Evolutionary conservation across 2,329 filamentous ascomycete genomes (phyloP), one percentile per base, ranked within the genome.

Genomic region (Pseudovirgaria hyperparasitica): DNA sequence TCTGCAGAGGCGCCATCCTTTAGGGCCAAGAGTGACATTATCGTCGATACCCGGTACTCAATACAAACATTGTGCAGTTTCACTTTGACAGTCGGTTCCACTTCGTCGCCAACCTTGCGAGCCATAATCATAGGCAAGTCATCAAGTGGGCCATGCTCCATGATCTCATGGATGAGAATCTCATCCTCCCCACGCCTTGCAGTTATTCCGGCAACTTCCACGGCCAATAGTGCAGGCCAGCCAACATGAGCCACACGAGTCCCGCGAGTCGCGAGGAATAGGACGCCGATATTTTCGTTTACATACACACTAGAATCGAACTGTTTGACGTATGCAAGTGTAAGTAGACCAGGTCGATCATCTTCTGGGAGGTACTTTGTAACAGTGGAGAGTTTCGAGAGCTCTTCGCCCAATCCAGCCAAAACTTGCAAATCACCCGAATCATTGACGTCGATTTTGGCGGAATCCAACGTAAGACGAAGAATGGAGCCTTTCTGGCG

Each of bases 341-440:
- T 85, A 19, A 98, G 62, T 12, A 96, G 62, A 0, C 90, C 90
- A 2, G 90, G 90, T 2, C 86, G 72, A 42, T 98, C 87, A 52
- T 98, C 90, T 41, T 98, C 87, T 0, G 90, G 87, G 3, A 98
- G 65, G 48, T 96, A 96, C 48, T 94, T 96, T 5, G 87, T 72
- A 15, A 98, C 84, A 1, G 76, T 86, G 1, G 85, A 82, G 5
- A 98, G 62, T 38, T 80, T 82, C 5, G 77, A 67, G 25, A 96
- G 51, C 43, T 98, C 90, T 36, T 81, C 76, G 1, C 70, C 76
- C 6, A 98, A 65, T 8, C 67, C 66, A 6, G 76, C 70, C 9
- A 98, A 61, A 22, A 71, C 69, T 7, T 70, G 62, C 10, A 93
- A 57, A 37, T 78, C 72, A 8, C 70, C 60, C 20, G 82, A 54